Base-by-base conservation (phyloP, 352 stramenopile species). In the Phytophthora multivora region DNA sequence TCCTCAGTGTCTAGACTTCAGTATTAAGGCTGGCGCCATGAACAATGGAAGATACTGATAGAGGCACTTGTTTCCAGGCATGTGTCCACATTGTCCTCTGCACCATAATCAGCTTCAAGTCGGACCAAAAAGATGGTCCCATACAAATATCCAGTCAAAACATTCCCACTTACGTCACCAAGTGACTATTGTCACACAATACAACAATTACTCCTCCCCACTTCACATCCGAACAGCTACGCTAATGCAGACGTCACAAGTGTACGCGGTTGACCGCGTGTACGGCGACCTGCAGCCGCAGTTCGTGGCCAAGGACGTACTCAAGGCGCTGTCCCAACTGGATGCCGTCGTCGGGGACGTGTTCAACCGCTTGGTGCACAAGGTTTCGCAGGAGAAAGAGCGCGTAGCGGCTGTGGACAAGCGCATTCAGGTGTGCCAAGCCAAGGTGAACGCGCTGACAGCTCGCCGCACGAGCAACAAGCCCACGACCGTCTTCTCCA, bases 1-100 rank as follows among this genome's bases (percentile, higher is more conserved):
- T 58, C 96, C 97, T 80, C 66, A 98, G 43, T 92, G 83, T 72
- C 65, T 95, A 63, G 87, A 95, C 68, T 95, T 95, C 65, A 90
- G 83, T 66, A 86, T 95, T 73, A 95, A 90, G 71, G 77, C 77
- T 23, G 57, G 61, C 15, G 41, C 60, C 39, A 63, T 43, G 3
- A 73, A 68, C 51, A 83, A 80, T 68, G 73, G 73, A 15, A 79
- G 67, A 76, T 83, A 83, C 65, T 78, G 64, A 83, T 83, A 83
- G 71, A 83, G 53, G 54, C 64, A 48, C 3, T 31, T 16, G 13
- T 31, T 33, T 40, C 33, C 42, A 10, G 11, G 3, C 35, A 30
- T 63, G 16, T 55, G 33, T 47, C 47, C 28, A 58, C 5, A 39
- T 54, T 38, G 50, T 58, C 40, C 55, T 41, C 12, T 46, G 23